These are phyloP conservation scores for Phialophora tarda DNA, from an alignment of 2,329 filamentous ascomycete species.

Conservation along the genomic window DNA sequence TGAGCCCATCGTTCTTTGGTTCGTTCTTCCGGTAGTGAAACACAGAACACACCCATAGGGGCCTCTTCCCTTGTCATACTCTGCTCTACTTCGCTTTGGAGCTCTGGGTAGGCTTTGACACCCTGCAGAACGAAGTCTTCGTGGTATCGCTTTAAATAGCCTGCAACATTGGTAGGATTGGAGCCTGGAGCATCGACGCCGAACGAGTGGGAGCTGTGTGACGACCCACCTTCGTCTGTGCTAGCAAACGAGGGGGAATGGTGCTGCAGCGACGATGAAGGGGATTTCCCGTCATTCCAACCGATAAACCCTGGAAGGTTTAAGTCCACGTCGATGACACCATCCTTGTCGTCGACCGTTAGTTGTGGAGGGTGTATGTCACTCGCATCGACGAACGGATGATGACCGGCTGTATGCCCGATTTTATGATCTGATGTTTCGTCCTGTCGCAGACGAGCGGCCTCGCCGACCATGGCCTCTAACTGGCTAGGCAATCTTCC, in stretches of 20 bases:
- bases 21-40: constrained; percentile 7
- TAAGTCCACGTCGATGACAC: constrained; percentile 66
- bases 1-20: constrained; percentile 54
- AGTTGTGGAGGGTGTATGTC: constrained; percentile 35
- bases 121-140: constrained; percentile 66
- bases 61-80: constrained; percentile 61
- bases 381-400: constrained; percentile 16
- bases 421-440: not conserved
- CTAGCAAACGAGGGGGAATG: constrained; percentile 54
- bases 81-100: constrained; percentile 61
- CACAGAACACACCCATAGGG: constrained; percentile 16
- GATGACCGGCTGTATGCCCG: not conserved
- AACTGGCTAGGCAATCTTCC: constrained; percentile 36
- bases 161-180: constrained; percentile 58
- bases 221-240: constrained; percentile 56
- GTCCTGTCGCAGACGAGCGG: constrained; percentile 17
- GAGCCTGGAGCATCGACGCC: constrained; percentile 39
- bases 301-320: constrained; percentile 58
- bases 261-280: constrained; percentile 27
- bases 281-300: constrained; percentile 43
- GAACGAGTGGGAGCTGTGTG: constrained; percentile 50
- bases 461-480: constrained; percentile 51
- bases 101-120: constrained; percentile 58
- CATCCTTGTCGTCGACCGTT: constrained; percentile 54
- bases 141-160: constrained; percentile 63